A percentile compares a stretch with the other conserved stretches of the same genome.
These are phyloP conservation scores for Lonicera japonica DNA, from an alignment of 129 eudicot species.

Conservation along the genomic window DNA sequence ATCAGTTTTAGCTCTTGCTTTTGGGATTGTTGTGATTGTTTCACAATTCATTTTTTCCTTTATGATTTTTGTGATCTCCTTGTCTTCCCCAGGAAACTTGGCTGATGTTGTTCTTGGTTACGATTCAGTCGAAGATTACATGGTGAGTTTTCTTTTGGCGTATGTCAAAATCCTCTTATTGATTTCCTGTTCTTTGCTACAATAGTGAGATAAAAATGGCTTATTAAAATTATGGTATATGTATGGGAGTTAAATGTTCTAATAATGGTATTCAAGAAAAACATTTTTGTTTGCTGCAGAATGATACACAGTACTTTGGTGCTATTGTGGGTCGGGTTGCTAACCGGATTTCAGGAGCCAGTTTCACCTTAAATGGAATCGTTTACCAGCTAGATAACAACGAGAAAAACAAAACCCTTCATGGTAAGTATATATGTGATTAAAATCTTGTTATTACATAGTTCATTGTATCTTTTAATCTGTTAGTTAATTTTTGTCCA, in stretches of 20 bases:
- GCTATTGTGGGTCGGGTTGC: conserved; percentile 72
- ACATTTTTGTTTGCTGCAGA: conserved; percentile 40
- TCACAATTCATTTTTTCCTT: too few species aligned
- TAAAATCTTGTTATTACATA: background rate
- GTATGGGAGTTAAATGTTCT: too few species aligned
- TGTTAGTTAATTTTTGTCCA: background rate
- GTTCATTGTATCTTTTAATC: background rate
- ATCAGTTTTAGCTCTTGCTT: too few species aligned
- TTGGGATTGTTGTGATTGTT: too few species aligned
- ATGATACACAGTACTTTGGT: conserved; percentile 54
- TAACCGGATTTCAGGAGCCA: conserved; percentile 70
- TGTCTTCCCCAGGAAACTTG: conserved; percentile 37
- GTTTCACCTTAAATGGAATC: conserved; percentile 56
- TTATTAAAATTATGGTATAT: too few species aligned
- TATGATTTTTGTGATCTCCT: background rate
- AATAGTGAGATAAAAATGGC: too few species aligned
- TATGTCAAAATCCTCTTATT: background rate
- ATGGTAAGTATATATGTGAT: conserved; percentile 28
- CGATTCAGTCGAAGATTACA: conserved; percentile 47
- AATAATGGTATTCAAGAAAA: too few species aligned
- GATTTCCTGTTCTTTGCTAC: too few species aligned
- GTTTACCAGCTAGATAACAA: conserved; percentile 56
- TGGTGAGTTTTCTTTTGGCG: conserved; percentile 26
- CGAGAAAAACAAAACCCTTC: conserved; percentile 56
- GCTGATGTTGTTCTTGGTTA: conserved; percentile 74